A percentile compares a stretch with the other conserved stretches of the same genome.
Evolutionary conservation across 176 grass and related monocot genomes (phyloP).

Genomic region (Poa annua): DNA sequence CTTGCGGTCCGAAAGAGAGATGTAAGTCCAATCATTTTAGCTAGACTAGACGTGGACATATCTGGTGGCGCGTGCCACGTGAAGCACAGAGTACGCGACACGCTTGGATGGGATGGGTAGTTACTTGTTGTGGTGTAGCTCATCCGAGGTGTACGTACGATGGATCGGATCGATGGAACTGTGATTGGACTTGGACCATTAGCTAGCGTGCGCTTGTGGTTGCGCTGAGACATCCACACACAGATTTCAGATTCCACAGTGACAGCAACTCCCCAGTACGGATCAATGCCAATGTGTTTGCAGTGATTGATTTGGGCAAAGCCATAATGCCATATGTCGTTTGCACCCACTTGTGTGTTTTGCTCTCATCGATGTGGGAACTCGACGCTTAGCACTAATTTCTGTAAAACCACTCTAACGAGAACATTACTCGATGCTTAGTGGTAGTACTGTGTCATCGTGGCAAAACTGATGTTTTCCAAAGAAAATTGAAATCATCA

Average conservation of each 20-base stretch:
- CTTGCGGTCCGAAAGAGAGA: neutral
- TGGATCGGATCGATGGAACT: too few species aligned
- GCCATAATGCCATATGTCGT: neutral
- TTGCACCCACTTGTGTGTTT: neutral
- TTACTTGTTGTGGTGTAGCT: neutral
- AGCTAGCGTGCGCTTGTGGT: too few species aligned
- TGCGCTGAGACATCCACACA: neutral
- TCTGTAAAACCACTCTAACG: too few species aligned
- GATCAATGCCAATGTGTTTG: neutral
- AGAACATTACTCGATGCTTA: too few species aligned
- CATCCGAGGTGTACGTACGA: neutral
- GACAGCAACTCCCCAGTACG: slow-evolving; percentile 20
- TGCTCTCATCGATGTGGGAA: too few species aligned
- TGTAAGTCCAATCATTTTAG: neutral
- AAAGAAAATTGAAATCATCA: too few species aligned
- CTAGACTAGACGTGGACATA: neutral
- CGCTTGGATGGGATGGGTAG: neutral
- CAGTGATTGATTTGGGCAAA: neutral
- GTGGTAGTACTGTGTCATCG: too few species aligned
- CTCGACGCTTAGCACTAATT: too few species aligned
- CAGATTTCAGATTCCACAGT: neutral
- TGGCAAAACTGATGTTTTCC: too few species aligned
- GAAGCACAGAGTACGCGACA: neutral
- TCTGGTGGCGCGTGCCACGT: neutral
- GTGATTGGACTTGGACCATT: too few species aligned